These are phyloP conservation scores for Toxicodendron radicans DNA, from an alignment of 345 rosid species.

Conservation along the genomic window DNA sequence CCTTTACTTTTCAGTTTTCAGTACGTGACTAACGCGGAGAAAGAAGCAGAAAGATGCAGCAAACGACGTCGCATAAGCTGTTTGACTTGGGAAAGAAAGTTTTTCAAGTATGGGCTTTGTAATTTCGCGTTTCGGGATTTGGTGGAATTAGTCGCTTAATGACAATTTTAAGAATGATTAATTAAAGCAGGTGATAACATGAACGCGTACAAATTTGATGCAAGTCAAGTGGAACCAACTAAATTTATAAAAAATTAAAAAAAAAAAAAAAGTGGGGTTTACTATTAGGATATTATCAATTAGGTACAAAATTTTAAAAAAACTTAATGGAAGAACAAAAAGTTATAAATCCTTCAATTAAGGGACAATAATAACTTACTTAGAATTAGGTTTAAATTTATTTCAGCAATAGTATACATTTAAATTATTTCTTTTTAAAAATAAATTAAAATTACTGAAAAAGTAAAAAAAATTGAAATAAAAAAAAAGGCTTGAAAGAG, in stretches of 20 bases:
- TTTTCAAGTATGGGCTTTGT: not conserved
- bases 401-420: too few relatives aligned
- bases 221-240: not conserved
- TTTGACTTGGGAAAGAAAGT: not conserved
- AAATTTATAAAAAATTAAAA: not conserved
- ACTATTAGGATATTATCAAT: too few relatives aligned
- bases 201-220: not conserved
- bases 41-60: not conserved
- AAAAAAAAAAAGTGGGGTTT: not conserved
- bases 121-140: not conserved
- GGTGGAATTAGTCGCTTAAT: not conserved
- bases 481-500: too few relatives aligned
- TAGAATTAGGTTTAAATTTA: too few relatives aligned
- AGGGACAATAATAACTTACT: too few relatives aligned
- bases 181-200: not conserved
- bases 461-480: too few relatives aligned
- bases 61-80: slow-evolving; percentile 1
- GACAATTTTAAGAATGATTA: not conserved
- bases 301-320: too few relatives aligned
- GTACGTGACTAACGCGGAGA: slow-evolving; percentile 20
- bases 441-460: too few relatives aligned
- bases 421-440: too few relatives aligned
- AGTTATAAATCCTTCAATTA: too few relatives aligned
- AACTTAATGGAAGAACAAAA: too few relatives aligned
- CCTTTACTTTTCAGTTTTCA: not conserved